Base-by-base conservation (phyloP, 1,139 yeast species). In the Scheffersomyces titani region DNA sequence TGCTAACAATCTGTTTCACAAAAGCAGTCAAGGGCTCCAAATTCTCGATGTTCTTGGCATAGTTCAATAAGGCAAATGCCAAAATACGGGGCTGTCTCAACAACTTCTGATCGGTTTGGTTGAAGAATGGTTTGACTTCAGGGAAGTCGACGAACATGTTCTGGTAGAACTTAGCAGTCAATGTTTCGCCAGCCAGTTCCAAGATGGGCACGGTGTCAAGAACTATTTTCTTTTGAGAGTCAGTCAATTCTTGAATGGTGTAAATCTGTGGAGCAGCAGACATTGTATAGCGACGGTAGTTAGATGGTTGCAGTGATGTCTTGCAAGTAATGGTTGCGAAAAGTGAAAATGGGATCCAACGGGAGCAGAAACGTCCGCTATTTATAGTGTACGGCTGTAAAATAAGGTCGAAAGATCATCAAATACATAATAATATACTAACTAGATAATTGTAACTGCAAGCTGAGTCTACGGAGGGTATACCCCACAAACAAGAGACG, bases 31-130 rank as follows among this genome's bases (percentile, higher is more conserved):
- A 75, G 20, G 82, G 86, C 6, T 82, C 73, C 57, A 88, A 70
- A 59, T 87, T 82, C 62, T 88, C 88, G 59, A 88, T 86, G 68
- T 87, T 80, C 63, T 83, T 77, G 11, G 92, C 92, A 61, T 88
- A 88, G 49, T 84, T 80, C 51, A 87, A 72, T 50, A 88, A 76
- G 1, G 92, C 83, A 62, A 77, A 82, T 1, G 92, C 92, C 55
- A 88, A 75, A 47, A 89, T 86, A 61, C 78, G 77, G 57, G 92
- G 91, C 68, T 88, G 93, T 54, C 78, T 76, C 57, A 82, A 79
- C 44, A 79, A 73, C 53, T 67, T 69, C 70, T 88, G 92, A 69
- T 88, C 83, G 3, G 87, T 73, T 62, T 74, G 78, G 69, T 88
- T 88, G 76, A 88, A 88, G 65, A 82, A 80, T 24, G 86, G 81